Conservation (phyloP, 495 filamentous ascomycete genomes). For the Wilcoxina mikolae region DNA sequence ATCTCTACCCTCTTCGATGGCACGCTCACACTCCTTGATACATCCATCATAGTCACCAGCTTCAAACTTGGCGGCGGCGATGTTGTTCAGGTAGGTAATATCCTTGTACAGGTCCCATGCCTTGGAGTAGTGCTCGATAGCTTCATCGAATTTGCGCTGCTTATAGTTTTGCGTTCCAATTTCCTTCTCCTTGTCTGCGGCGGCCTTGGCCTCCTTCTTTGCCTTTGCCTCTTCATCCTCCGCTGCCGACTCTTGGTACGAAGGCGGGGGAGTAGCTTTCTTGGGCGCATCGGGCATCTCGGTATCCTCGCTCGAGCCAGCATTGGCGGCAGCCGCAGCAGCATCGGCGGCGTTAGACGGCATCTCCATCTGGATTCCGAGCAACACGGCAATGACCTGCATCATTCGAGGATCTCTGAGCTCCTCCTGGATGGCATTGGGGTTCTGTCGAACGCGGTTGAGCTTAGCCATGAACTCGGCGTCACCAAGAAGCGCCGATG, state of each 20-base stretch:
- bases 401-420: conserved; percentile 84
- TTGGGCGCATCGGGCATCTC: conserved; percentile 55
- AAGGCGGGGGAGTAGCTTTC: conserved; percentile 34
- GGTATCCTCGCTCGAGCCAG: conserved; percentile 48
- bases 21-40: conserved; percentile 74
- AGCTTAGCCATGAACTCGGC: conserved; percentile 80
- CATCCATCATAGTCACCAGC: conserved; percentile 81
- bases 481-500: conserved; percentile 68
- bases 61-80: conserved; percentile 86
- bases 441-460: conserved; percentile 63
- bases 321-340: conserved; percentile 30
- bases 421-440: conserved; percentile 59
- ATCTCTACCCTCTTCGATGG: conserved; percentile 74
- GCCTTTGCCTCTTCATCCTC: conserved; percentile 67
- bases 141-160: conserved; percentile 87
- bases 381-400: conserved; percentile 80
- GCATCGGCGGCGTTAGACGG: conserved; percentile 39
- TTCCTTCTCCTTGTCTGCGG: conserved; percentile 87
- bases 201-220: conserved; percentile 79
- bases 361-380: conserved; percentile 91
- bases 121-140: conserved; percentile 88
- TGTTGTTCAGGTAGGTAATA: conserved; percentile 93
- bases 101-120: conserved; percentile 93
- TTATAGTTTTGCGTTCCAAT: conserved; percentile 93
- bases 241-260: conserved; percentile 43